Evolutionary conservation across 2,329 filamentous ascomycete genomes (phyloP), one percentile per base, ranked within the genome.

Genomic region (Dactylellina sp.): DNA sequence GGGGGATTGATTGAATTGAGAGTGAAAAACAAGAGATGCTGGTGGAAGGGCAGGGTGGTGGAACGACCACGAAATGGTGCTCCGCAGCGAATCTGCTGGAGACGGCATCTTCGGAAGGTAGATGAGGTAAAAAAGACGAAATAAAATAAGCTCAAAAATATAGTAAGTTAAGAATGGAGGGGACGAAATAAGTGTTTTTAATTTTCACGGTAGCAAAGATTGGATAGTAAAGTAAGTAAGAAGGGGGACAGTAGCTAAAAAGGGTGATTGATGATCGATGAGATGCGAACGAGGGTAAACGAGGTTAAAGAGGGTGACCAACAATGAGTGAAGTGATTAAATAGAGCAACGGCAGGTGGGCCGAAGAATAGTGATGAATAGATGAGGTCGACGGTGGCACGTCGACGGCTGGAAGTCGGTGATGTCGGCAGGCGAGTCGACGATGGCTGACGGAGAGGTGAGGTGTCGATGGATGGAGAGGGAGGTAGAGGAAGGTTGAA

Each of bases 121-220:
- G 55, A 53, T 49, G 56, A 71, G 50, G 42, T 63, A 72, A 61
- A 75, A 66, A 72, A 75, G 71, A 76, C 61, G 68, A 75, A 16
- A 64, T 32, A 32, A 32, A 72, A 55, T 75, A 61, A 39, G 75
- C 75, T 44, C 57, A 75, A 32, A 9, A 72, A 56, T 25, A 75
- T 59, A 53, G 57, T 59, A 63, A 42, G 55, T 57, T 53, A 32
- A 32, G 28, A 9, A 9, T 4, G 28, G 9, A 32, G 28, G 28
- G 9, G 28, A 5, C 4, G 28, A 32, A 32, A 32, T 32, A 32
- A 9, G 9, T 32, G 4, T 4, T 4, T 5, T 32, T 32, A 9
- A 32, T 56, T 65, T 75, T 77, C 75, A 75, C 71, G 72, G 62
- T 53, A 75, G 59, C 65, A 75, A 61, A 75, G 60, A 63, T 60